Conservation (phyloP, 441 rosid species). For the Croton laevigatus region DNA sequence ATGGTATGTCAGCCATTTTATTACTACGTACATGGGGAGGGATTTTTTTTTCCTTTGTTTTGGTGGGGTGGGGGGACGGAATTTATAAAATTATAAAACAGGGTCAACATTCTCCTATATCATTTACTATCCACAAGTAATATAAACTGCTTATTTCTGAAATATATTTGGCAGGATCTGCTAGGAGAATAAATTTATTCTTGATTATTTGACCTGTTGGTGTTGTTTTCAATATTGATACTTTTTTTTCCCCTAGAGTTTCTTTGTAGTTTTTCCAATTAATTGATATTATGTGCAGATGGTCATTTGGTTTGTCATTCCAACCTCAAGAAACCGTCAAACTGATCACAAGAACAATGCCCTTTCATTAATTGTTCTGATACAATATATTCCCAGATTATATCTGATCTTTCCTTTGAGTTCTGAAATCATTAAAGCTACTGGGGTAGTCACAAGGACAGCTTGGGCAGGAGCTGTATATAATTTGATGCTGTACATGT, state of each 20-base stretch:
- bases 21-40: no score
- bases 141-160: background rate
- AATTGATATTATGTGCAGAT: slow-evolving; percentile 46
- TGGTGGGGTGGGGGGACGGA: no score
- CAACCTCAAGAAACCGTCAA: slow-evolving; percentile 55
- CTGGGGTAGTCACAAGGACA: slow-evolving; percentile 88
- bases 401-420: slow-evolving; percentile 88
- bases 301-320: slow-evolving; percentile 76
- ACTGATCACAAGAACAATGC: slow-evolving; percentile 70
- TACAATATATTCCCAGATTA: slow-evolving; percentile 80
- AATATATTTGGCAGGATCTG: slow-evolving; percentile 2
- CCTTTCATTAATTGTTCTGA: slow-evolving; percentile 76
- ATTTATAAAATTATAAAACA: background rate
- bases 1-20: no score
- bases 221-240: background rate
- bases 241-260: background rate
- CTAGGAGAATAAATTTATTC: background rate
- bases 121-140: background rate
- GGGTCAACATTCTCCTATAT: background rate
- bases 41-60: no score
- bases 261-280: background rate
- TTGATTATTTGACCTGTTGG: background rate
- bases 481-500: slow-evolving; percentile 78
- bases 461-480: slow-evolving; percentile 99
- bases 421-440: slow-evolving; percentile 79